Base-by-base conservation (phyloP, 164 flowering plant species). In the Stephania yunnanensis region DNA sequence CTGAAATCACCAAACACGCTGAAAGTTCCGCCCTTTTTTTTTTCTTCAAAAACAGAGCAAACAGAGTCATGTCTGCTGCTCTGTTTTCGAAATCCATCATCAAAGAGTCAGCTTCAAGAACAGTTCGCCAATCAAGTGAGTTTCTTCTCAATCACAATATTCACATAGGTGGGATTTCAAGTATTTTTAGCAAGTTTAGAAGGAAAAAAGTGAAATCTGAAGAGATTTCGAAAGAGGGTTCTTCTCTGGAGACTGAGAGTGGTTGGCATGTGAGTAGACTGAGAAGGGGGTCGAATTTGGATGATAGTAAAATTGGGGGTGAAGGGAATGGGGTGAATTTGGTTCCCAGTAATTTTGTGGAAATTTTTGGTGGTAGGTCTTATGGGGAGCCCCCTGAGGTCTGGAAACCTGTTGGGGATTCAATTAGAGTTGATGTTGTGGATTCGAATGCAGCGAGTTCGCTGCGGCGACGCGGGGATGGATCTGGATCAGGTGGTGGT, bases 351-450 rank as follows among this genome's bases (percentile, higher is more conserved):
- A 36, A 4, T 36, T 36, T 36, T 36, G 4, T 36, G 2, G 42
- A 36, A 36, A 4, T 36, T 36, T 36, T 36, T 36, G 50, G 17
- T 5, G 20, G 25, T 10, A 50, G 68, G 77, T 42, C 6, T 50
- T 11, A 10, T 75, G 95, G 92, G 12, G 97, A 92, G 46, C 97
- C 95, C 2, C 94, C 95, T 6, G 95, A 92, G 88, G 83, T 86
- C 17, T 95, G 98, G 98, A 89, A 89, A 83, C 93, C 88, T 7
- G 85, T 90, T 4, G 92, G 90, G 13, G 96, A 84, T 58, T 92
- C 89, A 13, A 44, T 86, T 80, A 71, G 81, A 25, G 79, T 86
- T 20, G 77, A 85, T 69, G 77, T 84, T 69, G 81, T 72, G 11
- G 80, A 48, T 19, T 71, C 72, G 12, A 55, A 63, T 48, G 30